Evolutionary conservation across 805 yeast genomes (phyloP).

Genomic region (Osmozyma mogii): DNA sequence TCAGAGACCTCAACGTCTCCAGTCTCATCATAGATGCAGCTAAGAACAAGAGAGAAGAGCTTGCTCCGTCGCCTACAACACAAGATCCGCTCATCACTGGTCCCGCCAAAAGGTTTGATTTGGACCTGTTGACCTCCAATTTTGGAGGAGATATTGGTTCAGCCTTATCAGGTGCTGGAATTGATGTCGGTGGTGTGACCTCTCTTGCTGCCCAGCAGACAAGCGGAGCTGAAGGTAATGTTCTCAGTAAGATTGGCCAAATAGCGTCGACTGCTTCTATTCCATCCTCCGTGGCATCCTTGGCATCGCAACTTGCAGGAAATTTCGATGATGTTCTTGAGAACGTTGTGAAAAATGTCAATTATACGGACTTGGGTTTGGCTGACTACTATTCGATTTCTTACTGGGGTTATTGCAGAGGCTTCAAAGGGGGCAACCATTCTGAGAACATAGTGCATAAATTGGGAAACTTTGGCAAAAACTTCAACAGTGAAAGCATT

Average conservation of each 20-base stretch:
- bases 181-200: constrained; percentile 1
- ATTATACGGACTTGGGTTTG: constrained; percentile 28
- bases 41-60: too few relatives aligned
- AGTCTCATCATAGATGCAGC: constrained; percentile 15
- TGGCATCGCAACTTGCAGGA: constrained; percentile 7
- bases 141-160: neutral
- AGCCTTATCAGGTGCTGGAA: neutral
- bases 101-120: too few relatives aligned
- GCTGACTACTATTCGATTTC: constrained; percentile 33
- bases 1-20: constrained; percentile 24
- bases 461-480: constrained; percentile 10
- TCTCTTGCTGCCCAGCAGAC: constrained; percentile 1
- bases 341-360: constrained; percentile 7
- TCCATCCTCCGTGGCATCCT: constrained; percentile 10
- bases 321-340: constrained; percentile 13
- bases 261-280: constrained; percentile 10
- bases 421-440: constrained; percentile 10
- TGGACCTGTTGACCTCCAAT: constrained; percentile 1
- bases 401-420: constrained; percentile 39
- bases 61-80: too few relatives aligned
- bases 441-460: constrained; percentile 1
- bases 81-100: too few relatives aligned
- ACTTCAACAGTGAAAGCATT: constrained; percentile 22
- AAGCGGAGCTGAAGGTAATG: constrained; percentile 4
- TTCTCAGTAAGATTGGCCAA: constrained; percentile 6